Conservation (phyloP, 352 stramenopile species). For the Lagenidium sp. region DNA sequence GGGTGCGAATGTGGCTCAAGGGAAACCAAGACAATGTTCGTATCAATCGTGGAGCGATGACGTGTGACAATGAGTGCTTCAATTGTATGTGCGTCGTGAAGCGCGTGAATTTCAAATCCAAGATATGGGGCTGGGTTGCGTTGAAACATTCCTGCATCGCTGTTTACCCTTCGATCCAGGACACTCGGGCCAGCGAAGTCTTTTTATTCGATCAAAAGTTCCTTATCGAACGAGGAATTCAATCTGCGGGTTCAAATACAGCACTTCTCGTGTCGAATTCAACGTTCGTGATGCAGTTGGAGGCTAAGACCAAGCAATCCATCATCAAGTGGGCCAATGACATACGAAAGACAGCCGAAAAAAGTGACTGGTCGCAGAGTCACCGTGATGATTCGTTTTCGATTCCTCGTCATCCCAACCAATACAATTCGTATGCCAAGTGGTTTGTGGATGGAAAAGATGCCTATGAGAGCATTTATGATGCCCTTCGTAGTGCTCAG, state of each 20-base stretch:
- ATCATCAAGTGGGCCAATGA: slow-evolving; percentile 81
- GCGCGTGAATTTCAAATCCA: slow-evolving; percentile 75
- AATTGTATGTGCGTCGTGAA: slow-evolving; percentile 88
- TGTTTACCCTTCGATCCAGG: slow-evolving; percentile 71
- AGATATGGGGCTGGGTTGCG: slow-evolving; percentile 75
- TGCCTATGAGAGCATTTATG: slow-evolving; percentile 68
- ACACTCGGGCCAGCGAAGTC: slow-evolving; percentile 53
- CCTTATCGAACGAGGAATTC: slow-evolving; percentile 70
- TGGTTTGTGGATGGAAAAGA: slow-evolving; percentile 81
- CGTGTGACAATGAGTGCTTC: slow-evolving; percentile 83
- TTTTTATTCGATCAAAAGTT: slow-evolving; percentile 81
- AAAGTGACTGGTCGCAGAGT: slow-evolving; percentile 64
- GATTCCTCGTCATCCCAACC: slow-evolving; percentile 55
- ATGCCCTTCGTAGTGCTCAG: slow-evolving; percentile 42
- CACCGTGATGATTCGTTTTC: slow-evolving; percentile 77
- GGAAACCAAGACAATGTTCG: slow-evolving; percentile 80
- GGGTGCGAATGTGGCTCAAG: slow-evolving; percentile 77
- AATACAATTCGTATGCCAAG: slow-evolving; percentile 52
- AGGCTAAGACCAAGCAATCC: slow-evolving; percentile 72
- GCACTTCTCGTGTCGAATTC: slow-evolving; percentile 72
- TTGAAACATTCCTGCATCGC: slow-evolving; percentile 76
- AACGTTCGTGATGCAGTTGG: slow-evolving; percentile 79
- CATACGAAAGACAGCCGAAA: slow-evolving; percentile 61
- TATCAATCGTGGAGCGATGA: slow-evolving; percentile 64
- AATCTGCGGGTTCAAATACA: slow-evolving; percentile 67